These are phyloP conservation scores for Tribonema minus DNA, from an alignment of 108 stramenopile species.

Conservation along the genomic window DNA sequence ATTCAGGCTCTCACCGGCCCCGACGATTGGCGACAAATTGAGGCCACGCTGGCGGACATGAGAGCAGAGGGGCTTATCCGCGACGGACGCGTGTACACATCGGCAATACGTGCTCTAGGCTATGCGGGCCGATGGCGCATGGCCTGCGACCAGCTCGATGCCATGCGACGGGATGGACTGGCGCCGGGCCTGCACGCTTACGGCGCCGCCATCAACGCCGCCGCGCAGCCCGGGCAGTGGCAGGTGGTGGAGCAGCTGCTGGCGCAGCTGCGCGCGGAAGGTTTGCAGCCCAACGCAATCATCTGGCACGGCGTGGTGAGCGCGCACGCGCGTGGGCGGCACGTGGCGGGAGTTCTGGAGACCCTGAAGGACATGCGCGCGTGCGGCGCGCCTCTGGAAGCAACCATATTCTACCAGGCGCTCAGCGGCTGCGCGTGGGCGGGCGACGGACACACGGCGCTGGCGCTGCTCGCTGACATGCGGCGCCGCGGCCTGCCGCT, in stretches of 20 bases:
- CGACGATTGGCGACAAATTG: too few relatives aligned
- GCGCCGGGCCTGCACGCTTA: not conserved
- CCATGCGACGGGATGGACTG: not conserved
- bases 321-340: not conserved
- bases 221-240: not conserved
- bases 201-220: not conserved
- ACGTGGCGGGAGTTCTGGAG: not conserved
- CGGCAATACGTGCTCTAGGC: not conserved
- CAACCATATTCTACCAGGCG: slow-evolving; percentile 6
- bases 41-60: not conserved
- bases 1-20: too few relatives aligned
- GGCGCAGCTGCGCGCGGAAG: not conserved
- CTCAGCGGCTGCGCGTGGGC: slow-evolving; percentile 13
- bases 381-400: slow-evolving; percentile 1
- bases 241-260: not conserved
- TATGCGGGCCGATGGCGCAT: not conserved
- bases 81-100: not conserved
- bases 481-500: not conserved
- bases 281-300: not conserved
- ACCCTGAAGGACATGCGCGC: slow-evolving; percentile 8
- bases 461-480: slow-evolving; percentile 17
- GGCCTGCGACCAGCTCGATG: not conserved
- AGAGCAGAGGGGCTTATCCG: not conserved
- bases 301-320: not conserved
- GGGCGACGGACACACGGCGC: slow-evolving; percentile 10